Evolutionary conservation across 2,329 filamentous ascomycete species (phyloP).

Genomic region (Pseudopyricularia javanii): DNA sequence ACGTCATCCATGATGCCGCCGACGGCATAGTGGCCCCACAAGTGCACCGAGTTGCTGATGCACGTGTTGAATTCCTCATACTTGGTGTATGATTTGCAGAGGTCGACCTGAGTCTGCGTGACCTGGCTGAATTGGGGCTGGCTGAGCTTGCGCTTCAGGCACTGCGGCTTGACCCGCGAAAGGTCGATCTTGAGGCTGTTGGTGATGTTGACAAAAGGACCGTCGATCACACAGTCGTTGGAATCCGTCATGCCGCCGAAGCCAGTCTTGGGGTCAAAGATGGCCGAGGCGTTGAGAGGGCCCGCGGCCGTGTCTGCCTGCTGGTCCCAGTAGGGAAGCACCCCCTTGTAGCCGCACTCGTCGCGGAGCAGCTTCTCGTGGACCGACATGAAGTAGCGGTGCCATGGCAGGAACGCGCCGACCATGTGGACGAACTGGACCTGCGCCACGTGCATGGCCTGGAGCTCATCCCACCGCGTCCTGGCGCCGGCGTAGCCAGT

Average conservation of each 20-base stretch:
- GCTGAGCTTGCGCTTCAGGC: not conserved
- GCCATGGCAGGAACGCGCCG: slow-evolving; percentile 8
- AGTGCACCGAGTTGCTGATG: slow-evolving; percentile 21
- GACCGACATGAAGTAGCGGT: slow-evolving; percentile 16
- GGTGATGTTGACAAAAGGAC: slow-evolving; percentile 1
- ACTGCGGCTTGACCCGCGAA: not conserved
- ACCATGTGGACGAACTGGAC: slow-evolving; percentile 7
- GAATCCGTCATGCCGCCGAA: not conserved
- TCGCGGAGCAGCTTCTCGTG: slow-evolving; percentile 20
- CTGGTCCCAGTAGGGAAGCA: slow-evolving; percentile 22
- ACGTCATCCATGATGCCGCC: slow-evolving; percentile 31
- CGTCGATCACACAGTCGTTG: slow-evolving; percentile 1
- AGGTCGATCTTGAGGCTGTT: not conserved
- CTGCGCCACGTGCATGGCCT: not conserved
- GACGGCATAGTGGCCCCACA: slow-evolving; percentile 26
- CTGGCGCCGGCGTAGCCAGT: not conserved
- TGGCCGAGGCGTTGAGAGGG: slow-evolving; percentile 24
- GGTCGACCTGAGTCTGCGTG: slow-evolving; percentile 17
- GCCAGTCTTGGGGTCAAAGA: slow-evolving; percentile 30
- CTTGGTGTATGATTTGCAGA: slow-evolving; percentile 19
- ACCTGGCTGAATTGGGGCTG: slow-evolving; percentile 11
- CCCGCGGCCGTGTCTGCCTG: slow-evolving; percentile 19
- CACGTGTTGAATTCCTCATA: slow-evolving; percentile 11
- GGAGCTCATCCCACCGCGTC: slow-evolving; percentile 1
- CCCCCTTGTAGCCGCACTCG: slow-evolving; percentile 21